Base-by-base conservation (phyloP, 768 basidiomycete genomes). In the Dioszegia hungarica region DNA sequence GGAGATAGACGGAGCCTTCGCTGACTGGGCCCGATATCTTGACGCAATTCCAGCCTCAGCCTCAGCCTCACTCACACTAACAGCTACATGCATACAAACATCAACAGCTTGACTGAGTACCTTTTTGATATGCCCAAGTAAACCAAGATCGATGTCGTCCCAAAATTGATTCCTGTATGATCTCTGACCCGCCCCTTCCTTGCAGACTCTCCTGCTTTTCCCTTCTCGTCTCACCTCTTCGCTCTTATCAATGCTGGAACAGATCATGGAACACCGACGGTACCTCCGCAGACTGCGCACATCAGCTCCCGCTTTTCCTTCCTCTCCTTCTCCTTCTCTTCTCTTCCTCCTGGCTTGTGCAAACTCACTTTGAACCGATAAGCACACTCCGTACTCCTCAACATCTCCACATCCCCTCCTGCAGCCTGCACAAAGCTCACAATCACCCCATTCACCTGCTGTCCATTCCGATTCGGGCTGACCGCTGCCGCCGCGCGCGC, bases 401-500 rank as follows among this genome's bases (percentile, higher is more conserved):
- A 80, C 92, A 97, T 95, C 79, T 98, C 94, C 54, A 97, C 93
- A 75, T 98, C 94, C 38, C 92, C 93, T 28, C 93, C 92, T 14
- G 91, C 92, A 53, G 93, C 94, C 55, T 93, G 95, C 60, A 98
- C 93, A 67, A 98, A 92, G 76, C 94, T 98, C 72, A 99, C 83
- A 59, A 95, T 83, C 51, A 97, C 88, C 27, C 94, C 95, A 54
- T 90, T 87, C 50, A 90, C 63, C 44, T 60, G 50, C 17, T 53
- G 55, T 19, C 48, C 52, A 47, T 51, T 14, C 5, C 44, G 29
- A 2, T 31, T 5, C 10, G 70, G 71, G 12, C 36, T 25, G 5
- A 68, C 66, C 46, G 75, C 75, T 28, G 73, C 69, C 0, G 72
- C 70, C 6, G 73, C 75, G n/a, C 94, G 87, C 72, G 91, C 90